phyloP scores from a whole-genome alignment of 225 moss, liverwort and hornwort species.

The Asterella californica region DNA sequence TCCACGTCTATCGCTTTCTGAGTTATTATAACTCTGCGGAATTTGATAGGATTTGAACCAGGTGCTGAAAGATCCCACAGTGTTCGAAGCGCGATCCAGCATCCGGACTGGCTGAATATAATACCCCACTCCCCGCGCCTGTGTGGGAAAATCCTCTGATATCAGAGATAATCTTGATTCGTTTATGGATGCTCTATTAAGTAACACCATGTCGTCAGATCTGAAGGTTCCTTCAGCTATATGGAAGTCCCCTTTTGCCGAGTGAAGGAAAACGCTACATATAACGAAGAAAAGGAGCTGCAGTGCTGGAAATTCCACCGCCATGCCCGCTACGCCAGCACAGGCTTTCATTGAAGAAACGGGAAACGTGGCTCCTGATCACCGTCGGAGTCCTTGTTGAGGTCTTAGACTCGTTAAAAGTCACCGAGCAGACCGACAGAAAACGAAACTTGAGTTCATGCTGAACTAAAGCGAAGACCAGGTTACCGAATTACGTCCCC shows the following conservation, averaged over 20 bases:
- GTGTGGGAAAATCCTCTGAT: background rate
- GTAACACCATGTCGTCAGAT: background rate
- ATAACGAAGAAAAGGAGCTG: background rate
- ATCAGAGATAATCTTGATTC: background rate
- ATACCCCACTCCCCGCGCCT: background rate
- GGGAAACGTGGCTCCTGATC: too few relatives aligned
- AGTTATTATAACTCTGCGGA: conserved; percentile 2
- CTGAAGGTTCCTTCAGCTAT: background rate
- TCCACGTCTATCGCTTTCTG: background rate
- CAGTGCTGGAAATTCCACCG: background rate
- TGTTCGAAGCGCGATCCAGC: background rate
- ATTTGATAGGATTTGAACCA: conserved; percentile 1
- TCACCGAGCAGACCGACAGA: too few relatives aligned
- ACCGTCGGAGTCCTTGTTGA: too few relatives aligned
- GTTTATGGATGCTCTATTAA: background rate
- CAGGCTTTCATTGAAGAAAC: too few relatives aligned
- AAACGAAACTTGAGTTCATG: too few relatives aligned
- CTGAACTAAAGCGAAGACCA: too few relatives aligned
- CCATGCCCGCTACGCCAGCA: background rate
- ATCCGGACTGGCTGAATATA: background rate
- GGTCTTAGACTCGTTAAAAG: too few relatives aligned
- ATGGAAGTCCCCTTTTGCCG: background rate
- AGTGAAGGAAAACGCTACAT: background rate
- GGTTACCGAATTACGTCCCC: too few relatives aligned
- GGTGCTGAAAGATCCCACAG: conserved; percentile 3